Evolutionary conservation across 148 eudicot species (phyloP), one percentile per base, ranked within the genome.

Genomic region (Limonium bicolor): DNA sequence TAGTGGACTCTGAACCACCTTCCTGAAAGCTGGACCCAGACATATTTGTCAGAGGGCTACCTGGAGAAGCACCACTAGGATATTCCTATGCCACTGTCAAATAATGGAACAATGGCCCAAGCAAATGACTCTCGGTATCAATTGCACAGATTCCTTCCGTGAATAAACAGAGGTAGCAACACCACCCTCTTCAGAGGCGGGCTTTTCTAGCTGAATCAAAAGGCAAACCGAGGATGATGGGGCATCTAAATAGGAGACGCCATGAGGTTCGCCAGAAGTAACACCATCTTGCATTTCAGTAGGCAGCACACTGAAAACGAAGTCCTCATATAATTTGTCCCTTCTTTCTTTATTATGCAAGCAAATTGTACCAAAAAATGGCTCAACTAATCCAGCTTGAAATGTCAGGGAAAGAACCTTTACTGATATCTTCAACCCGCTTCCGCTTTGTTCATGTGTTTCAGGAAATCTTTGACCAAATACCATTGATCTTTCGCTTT

Each of bases 131-230:
- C 99, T 41, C 94, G 78, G 67, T 80, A 80, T 43, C 95, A 41
- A 43, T 31, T 39, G 56, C 68, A 90, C 99, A 45, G 93, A 93
- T 63, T 90, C 99, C 78, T 90, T 90, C 19, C 99, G 86, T 21
- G 99, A 90, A 67, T 90, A 90, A 51, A 80, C 95, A 41, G 99
- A 80, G 34, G 99, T 73, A 54, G 99, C 67, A 53, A 85, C 71
- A 31, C 99, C 99, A 28, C 95, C 95, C 73, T 90, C 99, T 80
- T 90, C 99, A 44, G 93, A 66, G 18, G 85, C 99, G 58, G 93
- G 77, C 72, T 85, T 90, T 58, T 90, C 99, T 56, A 90, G 65
- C 75, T 90, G 99, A 50, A 90, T 74, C 59, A 90, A 65, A 62
- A 90, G 65, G 62, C 95, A 84, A 37, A 90, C 81, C 50, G 99